Evolutionary conservation across 2,329 filamentous ascomycete species (phyloP).

Genomic region (Septoria linicola): DNA sequence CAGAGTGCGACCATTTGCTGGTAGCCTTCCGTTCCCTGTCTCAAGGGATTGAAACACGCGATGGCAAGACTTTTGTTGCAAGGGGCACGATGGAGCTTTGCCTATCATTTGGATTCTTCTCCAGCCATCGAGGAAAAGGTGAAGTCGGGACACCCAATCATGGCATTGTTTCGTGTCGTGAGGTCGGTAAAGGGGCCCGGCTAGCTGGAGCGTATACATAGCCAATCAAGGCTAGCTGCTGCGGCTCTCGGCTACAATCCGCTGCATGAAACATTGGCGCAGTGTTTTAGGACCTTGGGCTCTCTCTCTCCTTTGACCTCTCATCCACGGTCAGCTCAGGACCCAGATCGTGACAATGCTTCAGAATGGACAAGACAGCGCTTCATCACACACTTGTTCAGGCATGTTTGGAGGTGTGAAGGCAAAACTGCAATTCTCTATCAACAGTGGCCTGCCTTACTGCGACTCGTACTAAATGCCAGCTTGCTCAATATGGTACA

Average conservation of each 20-base stretch:
- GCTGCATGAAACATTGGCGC: conserved; percentile 4
- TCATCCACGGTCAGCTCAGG: conserved; percentile 4
- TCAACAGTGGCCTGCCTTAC: background rate
- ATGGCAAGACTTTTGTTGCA: conserved; percentile 9
- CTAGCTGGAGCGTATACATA: too few relatives aligned
- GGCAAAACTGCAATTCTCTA: background rate
- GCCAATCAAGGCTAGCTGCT: background rate
- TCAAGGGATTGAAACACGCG: conserved; percentile 12
- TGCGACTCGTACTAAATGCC: conserved; percentile 6
- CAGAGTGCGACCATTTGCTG: conserved; percentile 14
- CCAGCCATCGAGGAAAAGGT: conserved; percentile 6
- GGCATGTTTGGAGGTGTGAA: too few relatives aligned
- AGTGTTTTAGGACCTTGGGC: conserved; percentile 4
- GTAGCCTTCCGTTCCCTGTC: conserved; percentile 14
- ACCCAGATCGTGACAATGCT: background rate
- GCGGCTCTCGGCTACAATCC: conserved; percentile 7
- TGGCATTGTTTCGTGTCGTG: conserved; percentile 1
- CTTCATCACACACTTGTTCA: background rate
- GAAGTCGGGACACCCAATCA: conserved; percentile 18
- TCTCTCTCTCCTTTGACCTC: background rate
- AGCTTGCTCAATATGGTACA: conserved; percentile 4
- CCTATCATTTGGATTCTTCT: conserved; percentile 11
- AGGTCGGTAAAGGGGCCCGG: conserved; percentile 7
- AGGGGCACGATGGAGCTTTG: conserved; percentile 13
- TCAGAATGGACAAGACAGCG: background rate